Evolutionary conservation across 805 yeast genomes (phyloP), one percentile per base, ranked within the genome.

Genomic region (Saturnispora besseyi): DNA sequence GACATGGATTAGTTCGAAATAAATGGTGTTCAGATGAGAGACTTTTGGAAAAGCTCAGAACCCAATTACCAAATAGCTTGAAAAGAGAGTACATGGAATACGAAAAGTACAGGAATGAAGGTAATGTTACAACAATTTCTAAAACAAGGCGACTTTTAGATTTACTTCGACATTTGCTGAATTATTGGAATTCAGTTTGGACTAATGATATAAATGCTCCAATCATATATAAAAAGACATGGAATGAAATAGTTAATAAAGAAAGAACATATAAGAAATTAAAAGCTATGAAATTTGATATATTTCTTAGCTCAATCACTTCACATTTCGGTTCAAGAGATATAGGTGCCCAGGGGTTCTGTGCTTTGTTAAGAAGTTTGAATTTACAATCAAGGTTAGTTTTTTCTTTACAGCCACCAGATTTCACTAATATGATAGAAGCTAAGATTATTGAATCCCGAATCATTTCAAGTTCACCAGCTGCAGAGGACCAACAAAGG

Each of bases 401-500:
- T 0, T 82, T 83, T 57, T 90, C 96, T 0, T 60, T 90, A 31
- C 99, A 93, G 61, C 93, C 96, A 0, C 90, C 96, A 0, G 96
- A 93, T 62, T 86, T 81, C 55, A 82, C 89, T 0, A 67, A 67
- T 49, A 55, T 61, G 46, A 54, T 62, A 28, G 51, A 47, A 50
- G 50, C 54, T 37, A 42, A 46, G 29, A 41, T 41, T 7, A 15
- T 34, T 10, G 24, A 41, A 15, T 13, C 26, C 10, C 44, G 50
- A 29, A 59, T 59, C 29, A 48, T 42, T 24, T 53, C 55, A n/a
- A 46, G 36, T 15, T 36, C 40, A 18, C 6, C 13, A 36, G 41
- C 22, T 8, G 8, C 7, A 13, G 46, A 42, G 10, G 13, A 21
- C n/a, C 34, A 44, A 18, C n/a, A 40, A 21, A 44, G 13, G 34